Base-by-base conservation (phyloP, 148 eudicot species). In the Drosera capensis region DNA sequence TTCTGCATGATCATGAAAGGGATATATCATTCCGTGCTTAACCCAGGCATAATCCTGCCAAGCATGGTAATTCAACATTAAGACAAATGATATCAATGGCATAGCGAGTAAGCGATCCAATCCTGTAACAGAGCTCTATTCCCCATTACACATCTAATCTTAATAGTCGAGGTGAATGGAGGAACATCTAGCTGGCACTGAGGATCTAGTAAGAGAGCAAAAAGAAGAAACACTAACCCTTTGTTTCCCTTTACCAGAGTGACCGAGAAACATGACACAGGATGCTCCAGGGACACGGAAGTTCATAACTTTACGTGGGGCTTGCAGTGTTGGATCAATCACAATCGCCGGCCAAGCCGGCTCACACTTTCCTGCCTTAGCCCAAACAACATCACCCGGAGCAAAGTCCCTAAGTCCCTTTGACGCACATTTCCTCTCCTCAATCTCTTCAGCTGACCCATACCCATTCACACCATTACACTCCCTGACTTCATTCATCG, bases 341-440 rank as follows among this genome's bases (percentile, higher is more conserved):
- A 92, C 86, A 54, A 92, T 85, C 12, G 94, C 99, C 18, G 99
- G 99, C 99, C 99, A 92, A 11, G 83, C 94, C 13, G 95, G 95
- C 62, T 73, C 76, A 55, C 65, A 63, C 51, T 56, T 74, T 48
- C 95, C 86, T 0, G 86, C 66, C 49, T 70, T 66, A 0, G 85
- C 95, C 99, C 99, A 92, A 52, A 92, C 95, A 20, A 85, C 62
- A 62, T 92, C 95, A 46, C 95, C 99, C 0, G 78, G 70, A 37
- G 26, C 51, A 70, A 73, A 90, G 9, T 52, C 75, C 23, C 62
- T 64, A 0, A 47, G 45, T 38, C 59, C 62, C 51, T 55, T 40
- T 25, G 18, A 1, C 15, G 46, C 56, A 25, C 20, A 51, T 43
- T 43, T 49, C 45, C 50, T 59, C 52, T 53, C 14, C 3, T 28